Evolutionary conservation across 2,329 filamentous ascomycete species (phyloP).

Genomic region (Zymoseptoria crescenta): DNA sequence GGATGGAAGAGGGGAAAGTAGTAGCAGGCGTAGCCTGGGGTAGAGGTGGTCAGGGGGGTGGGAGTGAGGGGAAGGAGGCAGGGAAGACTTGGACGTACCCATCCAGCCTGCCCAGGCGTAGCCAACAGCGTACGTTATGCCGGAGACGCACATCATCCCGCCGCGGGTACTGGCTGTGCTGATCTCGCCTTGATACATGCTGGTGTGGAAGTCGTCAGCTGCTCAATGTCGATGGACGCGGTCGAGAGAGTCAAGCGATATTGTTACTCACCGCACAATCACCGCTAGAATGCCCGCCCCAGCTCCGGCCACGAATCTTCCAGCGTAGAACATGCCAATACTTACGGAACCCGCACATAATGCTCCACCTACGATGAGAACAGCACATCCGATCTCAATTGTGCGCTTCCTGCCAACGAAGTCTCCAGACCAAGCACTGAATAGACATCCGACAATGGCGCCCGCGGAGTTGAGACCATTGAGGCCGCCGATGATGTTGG

Average conservation of each 20-base stretch:
- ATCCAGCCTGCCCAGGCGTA: conserved; percentile 36
- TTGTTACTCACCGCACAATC: conserved; percentile 17
- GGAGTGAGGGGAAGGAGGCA: not conserved
- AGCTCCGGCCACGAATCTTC: conserved; percentile 32
- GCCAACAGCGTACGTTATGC: conserved; percentile 37
- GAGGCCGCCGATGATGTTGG: conserved; percentile 38
- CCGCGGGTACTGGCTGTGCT: conserved; percentile 34
- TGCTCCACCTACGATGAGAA: conserved; percentile 35
- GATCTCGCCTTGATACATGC: conserved; percentile 36
- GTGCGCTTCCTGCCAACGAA: conserved; percentile 32
- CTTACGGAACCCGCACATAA: conserved; percentile 32
- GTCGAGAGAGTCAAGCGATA: too few species aligned
- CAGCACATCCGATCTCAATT: conserved; percentile 31
- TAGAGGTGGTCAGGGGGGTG: not conserved
- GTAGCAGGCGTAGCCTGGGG: conserved; percentile 32
- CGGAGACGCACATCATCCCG: conserved; percentile 35
- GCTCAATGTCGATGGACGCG: too few species aligned
- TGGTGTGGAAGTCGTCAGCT: not conserved
- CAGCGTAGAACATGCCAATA: conserved; percentile 37
- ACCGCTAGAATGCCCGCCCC: conserved; percentile 31
- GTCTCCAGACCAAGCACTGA: conserved; percentile 36
- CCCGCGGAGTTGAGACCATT: conserved; percentile 41
- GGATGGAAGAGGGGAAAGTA: conserved; percentile 29
- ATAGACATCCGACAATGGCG: conserved; percentile 32
- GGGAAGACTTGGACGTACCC: conserved; percentile 5